Conservation (phyloP, 176 grass and related monocot species). For the Oryza meridionalis region DNA sequence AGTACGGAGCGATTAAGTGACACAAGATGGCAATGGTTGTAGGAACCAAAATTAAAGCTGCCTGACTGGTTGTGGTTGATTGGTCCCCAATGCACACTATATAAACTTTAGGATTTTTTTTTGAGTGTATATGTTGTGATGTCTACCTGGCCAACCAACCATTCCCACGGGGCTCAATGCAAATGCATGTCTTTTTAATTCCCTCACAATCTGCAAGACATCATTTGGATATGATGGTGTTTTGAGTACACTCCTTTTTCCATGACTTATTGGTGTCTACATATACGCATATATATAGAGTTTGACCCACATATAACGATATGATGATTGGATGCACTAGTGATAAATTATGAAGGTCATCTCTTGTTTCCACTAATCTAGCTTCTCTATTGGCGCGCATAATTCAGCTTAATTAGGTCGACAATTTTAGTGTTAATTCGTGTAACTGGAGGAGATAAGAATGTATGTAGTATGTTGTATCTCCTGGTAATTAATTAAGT, state of each 20-base stretch:
- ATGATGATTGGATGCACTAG: slow-evolving; percentile 34
- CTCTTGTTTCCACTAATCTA: not conserved
- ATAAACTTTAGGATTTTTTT: slow-evolving; percentile 18
- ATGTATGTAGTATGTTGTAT: too few species aligned
- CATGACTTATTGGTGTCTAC: not conserved
- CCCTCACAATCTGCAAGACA: slow-evolving; percentile 29
- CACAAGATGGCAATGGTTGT: not conserved
- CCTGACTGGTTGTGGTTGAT: not conserved
- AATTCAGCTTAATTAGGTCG: not conserved
- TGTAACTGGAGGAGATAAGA: not conserved
- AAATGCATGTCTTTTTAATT: slow-evolving; percentile 35
- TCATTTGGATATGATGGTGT: slow-evolving; percentile 46
- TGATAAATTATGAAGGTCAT: slow-evolving; percentile 15
- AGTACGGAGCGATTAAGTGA: too few species aligned
- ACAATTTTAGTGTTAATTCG: not conserved
- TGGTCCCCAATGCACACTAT: not conserved
- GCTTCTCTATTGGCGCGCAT: not conserved
- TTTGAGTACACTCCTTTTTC: slow-evolving; percentile 29
- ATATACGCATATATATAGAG: not conserved
- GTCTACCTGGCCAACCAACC: slow-evolving; percentile 37
- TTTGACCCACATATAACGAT: slow-evolving; percentile 18
- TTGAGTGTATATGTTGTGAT: slow-evolving; percentile 8
- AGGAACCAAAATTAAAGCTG: not conserved
- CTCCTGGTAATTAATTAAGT: too few species aligned
- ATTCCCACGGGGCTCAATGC: slow-evolving; percentile 46